phyloP scores from a whole-genome alignment of 192 early-diverging fungal species.

The Coemansia asiatica region DNA sequence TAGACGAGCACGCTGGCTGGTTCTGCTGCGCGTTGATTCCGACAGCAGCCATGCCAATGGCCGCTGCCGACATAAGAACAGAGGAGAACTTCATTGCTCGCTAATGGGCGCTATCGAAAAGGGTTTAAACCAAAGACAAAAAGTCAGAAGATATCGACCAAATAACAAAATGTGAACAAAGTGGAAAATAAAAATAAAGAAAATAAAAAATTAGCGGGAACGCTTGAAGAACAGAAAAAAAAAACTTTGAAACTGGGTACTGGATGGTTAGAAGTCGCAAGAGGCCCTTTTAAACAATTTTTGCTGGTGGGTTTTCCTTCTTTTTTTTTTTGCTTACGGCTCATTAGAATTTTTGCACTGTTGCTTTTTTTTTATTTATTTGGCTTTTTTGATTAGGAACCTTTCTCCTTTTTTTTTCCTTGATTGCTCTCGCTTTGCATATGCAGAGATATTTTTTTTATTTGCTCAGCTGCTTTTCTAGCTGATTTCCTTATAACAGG shows the following conservation, averaged over 20 bases:
- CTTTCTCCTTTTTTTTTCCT: slow-evolving; percentile 1
- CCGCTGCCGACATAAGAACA: slow-evolving; percentile 23
- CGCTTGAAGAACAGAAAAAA: slow-evolving; percentile 3
- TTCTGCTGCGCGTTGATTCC: slow-evolving; percentile 38
- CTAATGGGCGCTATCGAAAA: not conserved
- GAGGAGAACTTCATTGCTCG: slow-evolving; percentile 35
- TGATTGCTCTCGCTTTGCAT: not conserved
- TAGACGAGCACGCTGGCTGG: slow-evolving; percentile 41
- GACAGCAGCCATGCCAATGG: slow-evolving; percentile 32
- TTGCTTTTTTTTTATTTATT: not conserved
- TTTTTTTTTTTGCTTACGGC: not conserved
- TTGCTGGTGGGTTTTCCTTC: not conserved
- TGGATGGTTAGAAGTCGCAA: not conserved
- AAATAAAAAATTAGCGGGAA: not conserved
- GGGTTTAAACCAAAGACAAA: not conserved
- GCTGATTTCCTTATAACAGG: slow-evolving; percentile 5
- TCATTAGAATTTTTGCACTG: not conserved
- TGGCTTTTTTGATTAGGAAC: not conserved
- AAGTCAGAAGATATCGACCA: slow-evolving; percentile 5
- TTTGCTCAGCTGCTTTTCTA: slow-evolving; percentile 2
- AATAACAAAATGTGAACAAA: not conserved
- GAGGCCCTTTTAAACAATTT: slow-evolving; percentile 5
- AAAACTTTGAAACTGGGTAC: not conserved
- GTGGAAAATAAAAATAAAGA: not conserved
- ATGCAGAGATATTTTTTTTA: slow-evolving; percentile 3